phyloP scores from a whole-genome alignment of 768 basidiomycete genomes.

The Boletus bicolor region DNA sequence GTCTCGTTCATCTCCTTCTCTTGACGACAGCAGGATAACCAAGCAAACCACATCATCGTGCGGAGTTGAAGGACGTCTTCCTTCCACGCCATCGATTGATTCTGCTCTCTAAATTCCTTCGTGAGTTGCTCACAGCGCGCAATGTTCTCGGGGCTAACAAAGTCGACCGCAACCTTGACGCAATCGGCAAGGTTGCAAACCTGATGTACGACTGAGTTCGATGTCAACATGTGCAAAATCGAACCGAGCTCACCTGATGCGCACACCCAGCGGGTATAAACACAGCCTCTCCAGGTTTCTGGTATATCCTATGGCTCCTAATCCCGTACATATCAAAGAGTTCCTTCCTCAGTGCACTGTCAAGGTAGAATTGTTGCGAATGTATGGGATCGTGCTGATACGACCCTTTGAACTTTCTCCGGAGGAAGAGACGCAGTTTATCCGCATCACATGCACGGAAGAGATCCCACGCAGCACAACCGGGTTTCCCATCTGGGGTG shows the following conservation, averaged over 20 bases:
- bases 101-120: slow-evolving; percentile 86
- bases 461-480: slow-evolving; percentile 90
- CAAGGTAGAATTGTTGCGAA: slow-evolving; percentile 83
- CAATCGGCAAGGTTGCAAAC: slow-evolving; percentile 93
- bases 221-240: neutral
- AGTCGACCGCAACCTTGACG: slow-evolving; percentile 94
- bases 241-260: slow-evolving; percentile 61
- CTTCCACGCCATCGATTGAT: slow-evolving; percentile 86
- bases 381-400: slow-evolving; percentile 83
- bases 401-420: slow-evolving; percentile 54
- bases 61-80: slow-evolving; percentile 89
- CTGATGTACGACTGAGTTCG: slow-evolving; percentile 35
- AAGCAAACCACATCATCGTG: slow-evolving; percentile 93
- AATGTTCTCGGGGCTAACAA: slow-evolving; percentile 92
- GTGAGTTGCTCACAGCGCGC: slow-evolving; percentile 81
- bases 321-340: slow-evolving; percentile 68
- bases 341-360: slow-evolving; percentile 61
- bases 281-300: slow-evolving; percentile 88
- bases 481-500: slow-evolving; percentile 56
- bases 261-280: slow-evolving; percentile 95
- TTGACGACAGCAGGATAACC: slow-evolving; percentile 65
- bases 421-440: slow-evolving; percentile 73
- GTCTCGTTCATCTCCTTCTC: slow-evolving; percentile 41
- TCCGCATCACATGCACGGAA: slow-evolving; percentile 79
- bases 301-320: slow-evolving; percentile 79